phyloP scores from a whole-genome alignment of 2,329 filamentous ascomycete genomes.

The Tolypocladium cylindrosporum region DNA sequence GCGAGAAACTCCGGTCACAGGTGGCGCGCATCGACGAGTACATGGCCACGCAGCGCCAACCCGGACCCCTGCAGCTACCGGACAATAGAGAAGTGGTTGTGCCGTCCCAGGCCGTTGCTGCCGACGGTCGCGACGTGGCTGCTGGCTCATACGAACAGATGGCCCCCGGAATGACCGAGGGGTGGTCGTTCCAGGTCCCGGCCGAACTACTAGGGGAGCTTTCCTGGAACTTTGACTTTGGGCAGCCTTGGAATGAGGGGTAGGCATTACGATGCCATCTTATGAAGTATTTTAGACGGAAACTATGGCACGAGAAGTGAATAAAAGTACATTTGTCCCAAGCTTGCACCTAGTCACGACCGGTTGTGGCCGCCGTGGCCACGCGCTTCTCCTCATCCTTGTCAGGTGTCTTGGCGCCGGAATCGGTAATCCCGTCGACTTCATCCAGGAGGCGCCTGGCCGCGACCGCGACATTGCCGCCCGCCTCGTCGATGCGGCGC shows the following conservation, averaged over 20 bases:
- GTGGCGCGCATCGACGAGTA: slow-evolving; percentile 15
- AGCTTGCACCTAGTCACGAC: neutral
- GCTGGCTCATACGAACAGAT: neutral
- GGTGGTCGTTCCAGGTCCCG: slow-evolving; percentile 37
- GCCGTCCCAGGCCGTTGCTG: neutral
- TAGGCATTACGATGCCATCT: neutral
- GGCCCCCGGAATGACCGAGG: neutral
- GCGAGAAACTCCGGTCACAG: slow-evolving; percentile 11
- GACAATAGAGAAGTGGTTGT: neutral
- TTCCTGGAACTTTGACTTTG: slow-evolving; percentile 9
- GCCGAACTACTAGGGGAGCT: slow-evolving; percentile 24
- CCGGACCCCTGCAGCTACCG: neutral
- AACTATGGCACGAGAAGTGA: neutral
- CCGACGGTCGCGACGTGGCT: neutral
- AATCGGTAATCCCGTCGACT: slow-evolving; percentile 4
- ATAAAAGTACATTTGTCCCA: neutral
- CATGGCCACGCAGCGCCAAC: slow-evolving; percentile 8
- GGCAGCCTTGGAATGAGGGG: neutral
- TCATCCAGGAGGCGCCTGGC: slow-evolving; percentile 11
- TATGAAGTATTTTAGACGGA: too few species aligned
- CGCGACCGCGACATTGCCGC: slow-evolving; percentile 11
- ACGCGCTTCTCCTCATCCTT: neutral
- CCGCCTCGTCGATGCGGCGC: slow-evolving; percentile 10
- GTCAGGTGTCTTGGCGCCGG: neutral
- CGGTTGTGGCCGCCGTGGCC: neutral